Percentiles rank a stretch among this genome's conserved stretches.
Evolutionary conservation across 2,329 filamentous ascomycete species (phyloP).

Genomic region (Sarocladiaceae sp.): DNA sequence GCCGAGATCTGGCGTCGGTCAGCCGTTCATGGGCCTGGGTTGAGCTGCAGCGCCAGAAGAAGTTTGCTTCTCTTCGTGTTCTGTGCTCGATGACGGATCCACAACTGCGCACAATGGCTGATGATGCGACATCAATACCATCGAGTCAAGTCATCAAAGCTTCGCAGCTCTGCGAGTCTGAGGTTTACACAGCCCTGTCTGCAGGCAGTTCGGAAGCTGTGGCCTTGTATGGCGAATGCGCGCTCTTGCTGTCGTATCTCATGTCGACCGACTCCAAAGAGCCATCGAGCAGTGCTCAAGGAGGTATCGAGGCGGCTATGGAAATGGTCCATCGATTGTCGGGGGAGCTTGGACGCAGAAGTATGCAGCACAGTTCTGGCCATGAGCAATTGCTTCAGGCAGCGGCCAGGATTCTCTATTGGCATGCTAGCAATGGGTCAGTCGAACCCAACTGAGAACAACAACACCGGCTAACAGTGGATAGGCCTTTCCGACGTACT

Average conservation of each 20-base stretch:
- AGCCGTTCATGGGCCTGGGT: slow-evolving; percentile 62
- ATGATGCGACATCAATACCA: slow-evolving; percentile 17
- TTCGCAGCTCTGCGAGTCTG: slow-evolving; percentile 47
- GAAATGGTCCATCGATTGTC: slow-evolving; percentile 22
- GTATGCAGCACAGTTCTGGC: not conserved
- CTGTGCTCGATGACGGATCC: slow-evolving; percentile 37
- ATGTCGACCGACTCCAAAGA: slow-evolving; percentile 37
- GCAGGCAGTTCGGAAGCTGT: slow-evolving; percentile 44
- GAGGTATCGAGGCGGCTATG: slow-evolving; percentile 51
- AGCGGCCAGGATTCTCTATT: slow-evolving; percentile 60
- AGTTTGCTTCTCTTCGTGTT: slow-evolving; percentile 28
- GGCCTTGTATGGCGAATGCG: slow-evolving; percentile 53
- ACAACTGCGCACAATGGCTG: slow-evolving; percentile 13
- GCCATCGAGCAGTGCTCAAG: slow-evolving; percentile 43
- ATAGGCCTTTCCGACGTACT: slow-evolving; percentile 62
- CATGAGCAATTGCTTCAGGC: slow-evolving; percentile 56
- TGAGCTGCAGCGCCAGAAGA: slow-evolving; percentile 43
- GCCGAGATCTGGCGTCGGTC: slow-evolving; percentile 39
- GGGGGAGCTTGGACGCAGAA: not conserved
- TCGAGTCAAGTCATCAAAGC: slow-evolving; percentile 47
- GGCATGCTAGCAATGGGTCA: slow-evolving; percentile 58
- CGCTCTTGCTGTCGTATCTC: slow-evolving; percentile 66
- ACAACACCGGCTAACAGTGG: slow-evolving; percentile 15
- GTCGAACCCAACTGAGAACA: slow-evolving; percentile 15
- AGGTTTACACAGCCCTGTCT: slow-evolving; percentile 53